These are phyloP conservation scores for Lotus japonicus DNA, from an alignment of 306 rosid genomes.

Conservation along the genomic window DNA sequence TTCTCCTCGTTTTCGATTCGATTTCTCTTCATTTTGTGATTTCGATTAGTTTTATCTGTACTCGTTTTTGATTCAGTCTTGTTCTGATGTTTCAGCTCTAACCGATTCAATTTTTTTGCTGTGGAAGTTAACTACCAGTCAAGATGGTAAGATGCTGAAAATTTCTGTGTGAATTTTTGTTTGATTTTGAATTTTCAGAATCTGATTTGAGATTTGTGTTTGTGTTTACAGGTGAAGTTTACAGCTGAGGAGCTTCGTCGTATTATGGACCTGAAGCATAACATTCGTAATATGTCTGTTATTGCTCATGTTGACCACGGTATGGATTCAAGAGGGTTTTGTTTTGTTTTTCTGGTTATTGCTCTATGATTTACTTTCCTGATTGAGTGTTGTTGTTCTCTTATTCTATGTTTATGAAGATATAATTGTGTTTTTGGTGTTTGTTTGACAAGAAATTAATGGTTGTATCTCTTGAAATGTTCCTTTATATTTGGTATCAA, in stretches of 20 bases:
- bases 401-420: not conserved
- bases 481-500: not conserved
- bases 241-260: conserved; percentile 85
- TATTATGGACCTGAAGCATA: conserved; percentile 81
- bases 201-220: not conserved
- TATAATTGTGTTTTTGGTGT: not conserved
- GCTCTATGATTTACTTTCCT: not conserved
- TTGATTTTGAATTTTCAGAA: not conserved
- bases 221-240: conserved; percentile 77
- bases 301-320: conserved; percentile 94
- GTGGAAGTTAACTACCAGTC: conserved; percentile 23
- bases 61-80: not conserved
- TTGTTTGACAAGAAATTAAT: not conserved
- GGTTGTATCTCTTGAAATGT: too few relatives aligned
- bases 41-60: too few relatives aligned
- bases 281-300: conserved; percentile 94
- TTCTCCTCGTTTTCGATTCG: not conserved
- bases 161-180: not conserved
- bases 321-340: not conserved
- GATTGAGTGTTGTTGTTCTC: not conserved
- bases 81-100: conserved; percentile 12
- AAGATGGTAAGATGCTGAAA: conserved; percentile 47
- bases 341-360: not conserved
- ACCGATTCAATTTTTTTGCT: not conserved
- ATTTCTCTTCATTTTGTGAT: not conserved